Evolutionary conservation across 495 filamentous ascomycete species (phyloP), one percentile per base, ranked within the genome.

Genomic region (Penicillium mononematosum): DNA sequence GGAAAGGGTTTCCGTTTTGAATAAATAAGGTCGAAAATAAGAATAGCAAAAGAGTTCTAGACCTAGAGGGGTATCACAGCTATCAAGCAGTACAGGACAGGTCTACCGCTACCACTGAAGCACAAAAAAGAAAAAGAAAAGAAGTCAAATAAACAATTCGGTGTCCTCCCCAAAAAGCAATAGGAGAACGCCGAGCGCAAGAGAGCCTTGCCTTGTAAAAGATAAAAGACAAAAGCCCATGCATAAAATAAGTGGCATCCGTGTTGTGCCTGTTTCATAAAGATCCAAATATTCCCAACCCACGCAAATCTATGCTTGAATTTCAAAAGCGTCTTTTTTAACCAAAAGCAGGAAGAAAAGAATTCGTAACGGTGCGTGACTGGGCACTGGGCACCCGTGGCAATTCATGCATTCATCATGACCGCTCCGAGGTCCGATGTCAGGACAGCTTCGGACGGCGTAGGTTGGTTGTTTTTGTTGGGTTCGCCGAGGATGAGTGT

Each of bases 391-490:
- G 50, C 45, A 24, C 44, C 50, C 32, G 45, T 48, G 45, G 32
- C 12, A 34, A 47, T 56, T 73, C 60, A 73, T 58, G 72, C 70
- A 70, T 73, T 76, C 71, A 72, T 75, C 69, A 71, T 73, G 54
- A 74, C 70, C 32, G 66, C 65, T 42, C 70, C 72, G 29, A 70
- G 49, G 43, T 75, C 71, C 3, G 71, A 67, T 34, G 64, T 57
- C 12, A 71, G 50, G 32, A 68, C 60, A 5, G 61, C 22, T 17
- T 73, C 71, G 14, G 64, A 56, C 5, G 60, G 29, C 1, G 64
- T 43, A 43, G 53, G 53, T 55, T 64, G 60, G 38, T 65, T 57
- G 0, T 63, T 38, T 32, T 59, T 55, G 47, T 62, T 70, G 7
- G 71, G 60, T 49, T 77, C 69, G 52, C 56, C 65, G 27, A 74